Evolutionary conservation across 2,329 filamentous ascomycete genomes (phyloP).

Genomic region (Xylariaceae sp.): DNA sequence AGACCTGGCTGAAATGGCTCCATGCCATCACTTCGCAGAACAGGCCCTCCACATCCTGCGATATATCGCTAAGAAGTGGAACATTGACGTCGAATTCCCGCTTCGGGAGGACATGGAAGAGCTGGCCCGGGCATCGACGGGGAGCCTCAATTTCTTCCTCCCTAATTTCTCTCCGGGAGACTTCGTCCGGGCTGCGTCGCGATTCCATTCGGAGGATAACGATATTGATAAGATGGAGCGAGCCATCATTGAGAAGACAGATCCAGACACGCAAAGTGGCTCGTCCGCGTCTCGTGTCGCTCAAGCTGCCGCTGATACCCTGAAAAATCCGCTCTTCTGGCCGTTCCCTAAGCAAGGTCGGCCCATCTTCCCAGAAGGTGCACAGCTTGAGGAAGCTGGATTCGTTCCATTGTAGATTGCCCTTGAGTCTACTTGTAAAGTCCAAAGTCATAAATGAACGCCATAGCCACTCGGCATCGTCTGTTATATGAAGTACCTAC

Average conservation of each 20-base stretch:
- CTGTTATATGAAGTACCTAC: neutral
- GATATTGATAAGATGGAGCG: conserved; percentile 25
- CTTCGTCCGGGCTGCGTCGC: conserved; percentile 32
- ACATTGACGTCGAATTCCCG: conserved; percentile 46
- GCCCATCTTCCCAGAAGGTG: conserved; percentile 46
- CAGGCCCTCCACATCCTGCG: conserved; percentile 56
- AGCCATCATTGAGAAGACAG: conserved; percentile 12
- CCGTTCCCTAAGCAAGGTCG: conserved; percentile 56
- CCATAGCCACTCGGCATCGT: neutral
- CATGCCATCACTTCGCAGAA: conserved; percentile 56
- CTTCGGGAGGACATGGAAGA: conserved; percentile 35
- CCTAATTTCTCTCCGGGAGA: conserved; percentile 46
- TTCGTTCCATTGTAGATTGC: conserved; percentile 39
- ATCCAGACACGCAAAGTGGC: neutral
- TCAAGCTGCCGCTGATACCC: conserved; percentile 32
- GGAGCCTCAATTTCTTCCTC: conserved; percentile 53
- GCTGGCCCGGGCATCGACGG: conserved; percentile 43
- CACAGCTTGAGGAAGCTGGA: conserved; percentile 46
- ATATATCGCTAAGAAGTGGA: conserved; percentile 55
- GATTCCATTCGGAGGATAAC: conserved; percentile 10
- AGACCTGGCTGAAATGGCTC: conserved; percentile 56
- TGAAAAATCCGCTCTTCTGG: conserved; percentile 54
- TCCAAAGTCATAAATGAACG: neutral
- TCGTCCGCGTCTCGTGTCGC: neutral
- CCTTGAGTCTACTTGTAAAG: neutral